phyloP scores from a whole-genome alignment of 1,284 basidiomycete species.

The Marasmius fiardii region DNA sequence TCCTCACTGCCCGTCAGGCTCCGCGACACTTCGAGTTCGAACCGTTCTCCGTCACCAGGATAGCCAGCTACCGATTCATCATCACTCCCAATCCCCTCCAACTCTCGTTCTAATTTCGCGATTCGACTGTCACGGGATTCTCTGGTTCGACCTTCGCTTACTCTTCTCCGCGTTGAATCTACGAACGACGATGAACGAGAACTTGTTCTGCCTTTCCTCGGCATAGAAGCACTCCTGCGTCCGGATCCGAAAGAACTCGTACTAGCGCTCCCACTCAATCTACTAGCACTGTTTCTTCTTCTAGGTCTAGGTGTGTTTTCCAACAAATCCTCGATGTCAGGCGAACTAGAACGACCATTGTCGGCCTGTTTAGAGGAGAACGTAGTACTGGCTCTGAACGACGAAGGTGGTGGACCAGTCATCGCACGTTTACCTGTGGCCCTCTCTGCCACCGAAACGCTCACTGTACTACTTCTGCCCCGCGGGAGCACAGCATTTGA shows the following conservation, averaged over 20 bases:
- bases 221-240: background rate
- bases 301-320: constrained; percentile 1
- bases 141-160: background rate
- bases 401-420: background rate
- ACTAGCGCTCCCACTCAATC: background rate
- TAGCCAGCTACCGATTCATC: background rate
- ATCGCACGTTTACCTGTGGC: background rate
- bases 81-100: background rate
- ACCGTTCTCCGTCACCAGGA: background rate
- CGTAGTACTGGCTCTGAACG: background rate
- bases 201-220: background rate
- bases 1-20: background rate
- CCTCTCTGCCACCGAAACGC: background rate
- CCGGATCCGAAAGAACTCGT: background rate
- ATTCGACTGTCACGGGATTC: background rate
- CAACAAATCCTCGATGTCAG: background rate
- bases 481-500: background rate
- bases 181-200: background rate
- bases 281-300: background rate
- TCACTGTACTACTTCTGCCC: background rate
- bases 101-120: background rate
- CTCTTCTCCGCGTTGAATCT: background rate
- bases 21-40: background rate
- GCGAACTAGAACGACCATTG: background rate
- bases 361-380: background rate